Evolutionary conservation across 148 eudicot species (phyloP), one percentile per base, ranked within the genome.

Genomic region (Tetragonia tetragonoides): DNA sequence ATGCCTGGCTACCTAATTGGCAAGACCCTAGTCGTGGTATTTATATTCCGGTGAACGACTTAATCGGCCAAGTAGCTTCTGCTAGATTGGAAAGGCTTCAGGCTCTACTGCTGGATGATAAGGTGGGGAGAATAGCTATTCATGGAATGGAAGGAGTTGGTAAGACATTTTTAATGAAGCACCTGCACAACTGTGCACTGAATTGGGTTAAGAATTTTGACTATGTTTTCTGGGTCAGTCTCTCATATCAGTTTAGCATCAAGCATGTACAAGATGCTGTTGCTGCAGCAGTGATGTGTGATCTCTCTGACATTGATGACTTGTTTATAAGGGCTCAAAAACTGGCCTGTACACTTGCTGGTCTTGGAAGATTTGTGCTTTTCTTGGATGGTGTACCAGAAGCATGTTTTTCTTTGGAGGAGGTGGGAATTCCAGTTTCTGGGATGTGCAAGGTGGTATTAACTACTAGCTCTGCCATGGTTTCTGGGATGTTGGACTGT

Each of bases 131-230:
- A 53, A 49, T 78, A 62, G 70, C 71, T 15, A 63, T 78, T 34
- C 71, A 78, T 38, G 81, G 76, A 67, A 37, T 23, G 37, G 2
- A 72, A 39, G 81, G 76, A 53, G 20, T 72, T 14, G 76, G 76
- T 34, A 78, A 72, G 81, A 78, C 81, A 37, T 23, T 64, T 15
- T 20, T 78, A 60, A 78, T 78, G 81, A 78, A 78, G 70, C 81
- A 78, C 68, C 23, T 78, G 63, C 49, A 78, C 68, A 78, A 78
- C 62, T 34, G 46, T 28, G 76, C 54, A 18, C 7, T 72, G 1
- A 49, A 51, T 3, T 46, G 28, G 59, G 68, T 34, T 60, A 2
- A 7, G 11, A 46, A 7, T 24, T 78, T 71, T 72, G 71, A 51
- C 47, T 38, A 51, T 72, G 81, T 78, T 6, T 62, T 72, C 4